These are phyloP conservation scores for Cytospora paraplurivora DNA, from an alignment of 2,329 filamentous ascomycete genomes.

Conservation along the genomic window DNA sequence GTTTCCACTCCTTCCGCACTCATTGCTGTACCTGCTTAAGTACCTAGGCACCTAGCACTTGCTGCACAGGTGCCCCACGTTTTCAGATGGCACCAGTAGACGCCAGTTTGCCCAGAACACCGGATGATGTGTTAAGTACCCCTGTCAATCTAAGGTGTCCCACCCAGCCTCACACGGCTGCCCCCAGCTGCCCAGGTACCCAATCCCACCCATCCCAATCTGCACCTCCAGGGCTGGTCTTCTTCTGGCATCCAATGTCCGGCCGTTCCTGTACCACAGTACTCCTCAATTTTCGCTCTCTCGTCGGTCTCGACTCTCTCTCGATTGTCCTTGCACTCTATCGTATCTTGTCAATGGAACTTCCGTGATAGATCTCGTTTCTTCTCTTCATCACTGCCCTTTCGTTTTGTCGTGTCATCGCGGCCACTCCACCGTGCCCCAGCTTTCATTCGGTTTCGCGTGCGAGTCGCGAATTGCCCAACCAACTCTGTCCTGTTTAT, in stretches of 20 bases:
- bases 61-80: not conserved
- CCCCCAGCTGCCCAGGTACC: too few relatives aligned
- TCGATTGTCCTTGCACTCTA: not conserved
- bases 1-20: not conserved
- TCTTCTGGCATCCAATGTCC: conserved; percentile 20
- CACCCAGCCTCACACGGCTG: conserved; percentile 10
- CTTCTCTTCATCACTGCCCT: conserved; percentile 5
- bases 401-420: conserved; percentile 8
- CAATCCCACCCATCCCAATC: conserved; percentile 11
- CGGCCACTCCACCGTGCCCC: conserved; percentile 7
- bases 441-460: conserved; percentile 10
- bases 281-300: conserved; percentile 21
- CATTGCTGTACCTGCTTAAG: not conserved
- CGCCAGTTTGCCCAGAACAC: too few relatives aligned
- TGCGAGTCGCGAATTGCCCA: conserved; percentile 15
- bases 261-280: conserved; percentile 11
- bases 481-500: conserved; percentile 4
- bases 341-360: conserved; percentile 15
- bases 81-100: too few relatives aligned
- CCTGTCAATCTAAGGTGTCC: conserved; percentile 4
- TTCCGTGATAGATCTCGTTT: conserved; percentile 2
- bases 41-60: too few relatives aligned
- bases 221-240: conserved; percentile 3
- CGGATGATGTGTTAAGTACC: not conserved
- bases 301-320: conserved; percentile 5